A percentile compares a stretch with the other conserved stretches of the same genome.
Conservation (phyloP, 257 asterid genomes). For the Primulina eburnea region DNA sequence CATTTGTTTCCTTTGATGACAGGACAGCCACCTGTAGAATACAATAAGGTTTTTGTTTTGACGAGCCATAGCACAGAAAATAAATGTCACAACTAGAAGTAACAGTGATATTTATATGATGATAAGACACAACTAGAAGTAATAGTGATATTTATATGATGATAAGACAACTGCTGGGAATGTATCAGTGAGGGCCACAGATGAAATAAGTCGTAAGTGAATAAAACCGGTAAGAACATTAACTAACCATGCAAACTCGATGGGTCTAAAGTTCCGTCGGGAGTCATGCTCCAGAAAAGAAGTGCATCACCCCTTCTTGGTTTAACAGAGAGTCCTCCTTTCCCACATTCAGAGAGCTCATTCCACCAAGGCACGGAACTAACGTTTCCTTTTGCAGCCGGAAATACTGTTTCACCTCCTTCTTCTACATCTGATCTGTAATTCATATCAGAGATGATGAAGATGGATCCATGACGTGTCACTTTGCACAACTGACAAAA, state of each 20-base stretch:
- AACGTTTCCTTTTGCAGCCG: constrained; percentile 80
- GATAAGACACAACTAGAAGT: background rate
- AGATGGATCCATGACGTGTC: constrained; percentile 1
- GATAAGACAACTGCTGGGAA: constrained; percentile 13
- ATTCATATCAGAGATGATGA: constrained; percentile 21
- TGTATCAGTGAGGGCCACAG: constrained; percentile 3
- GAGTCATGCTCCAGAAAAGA: constrained; percentile 98
- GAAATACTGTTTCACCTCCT: constrained; percentile 99
- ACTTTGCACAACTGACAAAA: constrained; percentile 18
- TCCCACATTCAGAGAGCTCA: constrained; percentile 95
- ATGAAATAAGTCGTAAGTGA: constrained; percentile 6
- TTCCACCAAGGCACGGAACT: constrained; percentile 93
- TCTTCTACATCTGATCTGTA: constrained; percentile 97
- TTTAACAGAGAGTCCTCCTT: constrained; percentile 81
- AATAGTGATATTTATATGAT: background rate
- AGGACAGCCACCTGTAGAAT: background rate
- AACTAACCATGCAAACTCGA: constrained; percentile 96
- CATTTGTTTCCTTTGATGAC: background rate
- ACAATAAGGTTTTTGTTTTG: background rate
- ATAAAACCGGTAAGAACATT: constrained; percentile 21
- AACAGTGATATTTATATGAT: background rate
- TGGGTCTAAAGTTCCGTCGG: constrained; percentile 82
- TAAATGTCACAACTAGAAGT: background rate
- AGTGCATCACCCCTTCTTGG: constrained; percentile 96
- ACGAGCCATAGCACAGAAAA: background rate